Percentiles rank a stretch among this genome's conserved stretches.
These are phyloP conservation scores for Crithidia expoeki DNA, from an alignment of 208 protist genomes.

Conservation along the genomic window DNA sequence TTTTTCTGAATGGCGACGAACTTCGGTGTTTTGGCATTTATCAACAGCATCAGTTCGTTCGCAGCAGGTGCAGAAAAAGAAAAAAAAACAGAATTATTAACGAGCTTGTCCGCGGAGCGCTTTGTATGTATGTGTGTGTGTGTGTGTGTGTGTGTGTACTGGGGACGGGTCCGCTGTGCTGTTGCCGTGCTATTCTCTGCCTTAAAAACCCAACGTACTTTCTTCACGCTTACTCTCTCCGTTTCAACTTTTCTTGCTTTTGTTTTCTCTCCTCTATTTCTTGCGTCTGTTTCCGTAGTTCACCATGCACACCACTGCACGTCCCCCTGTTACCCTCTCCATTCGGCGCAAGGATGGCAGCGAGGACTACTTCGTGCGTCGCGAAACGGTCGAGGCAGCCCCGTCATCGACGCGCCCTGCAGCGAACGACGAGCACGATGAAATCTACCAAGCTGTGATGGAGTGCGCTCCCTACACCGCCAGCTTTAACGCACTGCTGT, in stretches of 20 bases:
- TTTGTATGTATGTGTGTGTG: neutral
- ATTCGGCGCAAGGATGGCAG: constrained; percentile 70
- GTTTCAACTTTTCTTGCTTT: neutral
- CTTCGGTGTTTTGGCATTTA: too few relatives aligned
- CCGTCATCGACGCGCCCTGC: neutral
- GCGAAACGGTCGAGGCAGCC: constrained; percentile 14
- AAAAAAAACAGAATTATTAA: too few relatives aligned
- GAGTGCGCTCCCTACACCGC: constrained; percentile 87
- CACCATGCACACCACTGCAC: constrained; percentile 37
- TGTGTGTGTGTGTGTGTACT: neutral
- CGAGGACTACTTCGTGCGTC: constrained; percentile 64
- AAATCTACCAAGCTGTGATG: constrained; percentile 65
- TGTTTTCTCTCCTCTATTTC: neutral
- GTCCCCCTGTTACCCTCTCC: constrained; percentile 58
- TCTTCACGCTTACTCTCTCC: neutral
- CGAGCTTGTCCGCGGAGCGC: too few relatives aligned
- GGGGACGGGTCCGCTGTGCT: too few relatives aligned
- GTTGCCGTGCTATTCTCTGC: too few relatives aligned
- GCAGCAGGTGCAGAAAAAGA: too few relatives aligned
- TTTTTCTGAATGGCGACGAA: too few relatives aligned
- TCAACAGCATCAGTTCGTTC: too few relatives aligned
- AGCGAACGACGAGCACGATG: constrained; percentile 52
- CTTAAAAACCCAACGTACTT: too few relatives aligned
- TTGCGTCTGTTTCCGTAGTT: constrained; percentile 17
- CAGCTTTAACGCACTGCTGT: constrained; percentile 85